Evolutionary conservation across 2,329 filamentous ascomycete genomes (phyloP).

Genomic region (Exophiala bonariae): DNA sequence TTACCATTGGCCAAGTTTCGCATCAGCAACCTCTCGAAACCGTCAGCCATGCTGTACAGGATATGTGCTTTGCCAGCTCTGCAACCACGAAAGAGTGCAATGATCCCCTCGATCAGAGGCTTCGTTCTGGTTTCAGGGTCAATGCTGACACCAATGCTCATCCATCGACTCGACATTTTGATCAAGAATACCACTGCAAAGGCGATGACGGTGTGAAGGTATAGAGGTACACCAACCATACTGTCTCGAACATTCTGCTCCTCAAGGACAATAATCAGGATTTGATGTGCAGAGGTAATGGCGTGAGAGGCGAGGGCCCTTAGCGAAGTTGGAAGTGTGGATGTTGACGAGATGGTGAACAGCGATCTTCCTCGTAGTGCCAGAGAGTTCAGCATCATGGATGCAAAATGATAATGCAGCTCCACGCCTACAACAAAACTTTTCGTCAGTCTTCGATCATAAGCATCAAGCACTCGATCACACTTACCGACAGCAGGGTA

Average conservation of each 20-base stretch:
- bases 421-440: conserved; percentile 41
- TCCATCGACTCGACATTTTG: conserved; percentile 36
- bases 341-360: conserved; percentile 42
- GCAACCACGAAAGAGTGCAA: conserved; percentile 21
- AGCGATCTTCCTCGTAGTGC: conserved; percentile 42
- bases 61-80: conserved; percentile 25
- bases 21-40: conserved; percentile 26
- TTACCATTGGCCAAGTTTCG: conserved; percentile 16
- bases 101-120: conserved; percentile 26
- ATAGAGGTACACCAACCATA: conserved; percentile 48
- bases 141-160: conserved; percentile 26
- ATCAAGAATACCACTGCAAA: conserved; percentile 48
- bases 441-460: not conserved
- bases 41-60: conserved; percentile 28
- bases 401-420: conserved; percentile 55
- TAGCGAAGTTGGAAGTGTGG: conserved; percentile 21
- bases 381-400: conserved; percentile 52
- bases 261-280: conserved; percentile 48
- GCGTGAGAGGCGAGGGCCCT: conserved; percentile 40
- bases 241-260: conserved; percentile 50
- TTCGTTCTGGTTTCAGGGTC: conserved; percentile 25
- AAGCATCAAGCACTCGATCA: not conserved
- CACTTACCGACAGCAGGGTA: conserved; percentile 27
- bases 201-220: conserved; percentile 46
- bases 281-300: conserved; percentile 49